Evolutionary conservation across 768 basidiomycete genomes (phyloP).

Genomic region (Mycena vulgaris): DNA sequence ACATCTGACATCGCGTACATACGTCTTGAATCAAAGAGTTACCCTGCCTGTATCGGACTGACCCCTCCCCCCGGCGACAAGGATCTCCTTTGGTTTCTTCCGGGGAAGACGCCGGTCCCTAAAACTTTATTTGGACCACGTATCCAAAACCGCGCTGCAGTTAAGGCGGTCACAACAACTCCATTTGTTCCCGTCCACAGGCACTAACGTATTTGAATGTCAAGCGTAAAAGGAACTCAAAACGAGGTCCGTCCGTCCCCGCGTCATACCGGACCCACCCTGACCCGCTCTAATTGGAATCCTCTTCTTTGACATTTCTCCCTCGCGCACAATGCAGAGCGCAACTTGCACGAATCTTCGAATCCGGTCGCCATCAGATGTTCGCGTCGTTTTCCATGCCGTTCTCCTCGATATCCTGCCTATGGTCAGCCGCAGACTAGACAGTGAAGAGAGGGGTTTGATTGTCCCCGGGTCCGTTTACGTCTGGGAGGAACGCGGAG

Average conservation of each 20-base stretch:
- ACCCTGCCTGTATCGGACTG: conserved; percentile 48
- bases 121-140: conserved; percentile 63
- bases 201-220: conserved; percentile 34
- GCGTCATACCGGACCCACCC: conserved; percentile 32
- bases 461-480: conserved; percentile 85
- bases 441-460: conserved; percentile 80
- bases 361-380: conserved; percentile 67
- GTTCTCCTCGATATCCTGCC: conserved; percentile 78
- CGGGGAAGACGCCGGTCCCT: conserved; percentile 55
- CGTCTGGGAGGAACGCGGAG: conserved; percentile 89
- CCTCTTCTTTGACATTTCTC: neutral
- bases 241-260: conserved; percentile 25
- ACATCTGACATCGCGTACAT: conserved; percentile 39
- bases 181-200: conserved; percentile 36
- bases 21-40: conserved; percentile 28
- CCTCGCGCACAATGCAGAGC: conserved; percentile 58
- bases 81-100: conserved; percentile 43
- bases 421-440: conserved; percentile 83
- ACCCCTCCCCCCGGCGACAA: conserved; percentile 45
- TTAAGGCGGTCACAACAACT: conserved; percentile 35
- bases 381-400: conserved; percentile 80
- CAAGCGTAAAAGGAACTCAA: conserved; percentile 31
- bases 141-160: conserved; percentile 23
- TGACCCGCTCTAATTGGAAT: neutral
- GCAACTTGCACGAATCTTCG: conserved; percentile 67